These are phyloP conservation scores for Aspergillus conjunctus DNA, from an alignment of 495 filamentous ascomycete genomes.

Conservation along the genomic window DNA sequence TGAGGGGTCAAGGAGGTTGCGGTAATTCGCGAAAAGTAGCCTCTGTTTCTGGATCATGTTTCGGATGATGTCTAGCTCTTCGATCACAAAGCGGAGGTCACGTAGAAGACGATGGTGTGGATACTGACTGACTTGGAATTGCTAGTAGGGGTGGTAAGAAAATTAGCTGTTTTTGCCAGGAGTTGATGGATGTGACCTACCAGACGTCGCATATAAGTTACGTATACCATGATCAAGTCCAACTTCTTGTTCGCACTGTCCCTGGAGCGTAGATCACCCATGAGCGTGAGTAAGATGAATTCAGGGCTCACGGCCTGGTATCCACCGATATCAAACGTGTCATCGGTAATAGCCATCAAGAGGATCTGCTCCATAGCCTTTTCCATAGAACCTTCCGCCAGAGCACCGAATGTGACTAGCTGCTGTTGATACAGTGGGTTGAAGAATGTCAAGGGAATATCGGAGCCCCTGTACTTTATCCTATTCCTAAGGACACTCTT, in stretches of 20 bases:
- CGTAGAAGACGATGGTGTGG: conserved; percentile 5
- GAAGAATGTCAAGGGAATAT: neutral
- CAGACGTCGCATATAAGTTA: conserved; percentile 4
- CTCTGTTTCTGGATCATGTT: neutral
- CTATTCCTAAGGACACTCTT: neutral
- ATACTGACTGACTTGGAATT: neutral
- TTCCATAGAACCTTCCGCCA: neutral
- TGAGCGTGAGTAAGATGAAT: neutral
- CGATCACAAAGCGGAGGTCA: neutral
- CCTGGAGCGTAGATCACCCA: conserved; percentile 3
- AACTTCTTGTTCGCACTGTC: conserved; percentile 2
- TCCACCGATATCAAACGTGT: conserved; percentile 1
- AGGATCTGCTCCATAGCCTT: conserved; percentile 1
- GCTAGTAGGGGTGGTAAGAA: neutral
- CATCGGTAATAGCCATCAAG: conserved; percentile 6
- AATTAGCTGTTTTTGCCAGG: neutral
- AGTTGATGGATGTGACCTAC: neutral
- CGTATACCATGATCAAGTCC: conserved; percentile 6
- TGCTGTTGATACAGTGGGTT: neutral
- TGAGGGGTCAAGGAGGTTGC: neutral
- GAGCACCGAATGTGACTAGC: neutral
- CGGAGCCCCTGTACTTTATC: no score
- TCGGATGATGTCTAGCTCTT: conserved; percentile 6
- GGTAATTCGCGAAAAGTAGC: neutral
- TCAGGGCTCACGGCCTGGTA: conserved; percentile 4